Base-by-base conservation (phyloP, 2,329 filamentous ascomycete genomes). In the Tolypocladium cylindrosporum region DNA sequence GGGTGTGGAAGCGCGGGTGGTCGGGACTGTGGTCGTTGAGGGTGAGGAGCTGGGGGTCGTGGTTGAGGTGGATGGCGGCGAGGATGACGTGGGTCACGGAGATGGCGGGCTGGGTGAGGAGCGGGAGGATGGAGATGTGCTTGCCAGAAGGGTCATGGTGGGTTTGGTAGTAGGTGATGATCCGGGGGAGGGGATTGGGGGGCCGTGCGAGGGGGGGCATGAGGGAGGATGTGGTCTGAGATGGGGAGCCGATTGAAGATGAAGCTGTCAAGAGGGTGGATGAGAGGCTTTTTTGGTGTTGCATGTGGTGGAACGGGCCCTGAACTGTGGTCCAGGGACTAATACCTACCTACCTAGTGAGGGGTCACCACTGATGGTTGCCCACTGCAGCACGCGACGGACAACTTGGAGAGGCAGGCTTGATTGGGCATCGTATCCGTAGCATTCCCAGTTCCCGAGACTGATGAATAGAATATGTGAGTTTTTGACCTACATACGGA, bases 41-140 rank as follows among this genome's bases (percentile, higher is more conserved):
- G 0, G 86, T 90, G 64, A 93, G 81, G 59, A 84, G 78, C 10
- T 77, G 78, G 1, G 89, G 84, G 24, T 75, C 73, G 7, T 81
- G 78, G 70, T 94, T 92, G 64, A 97, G 76, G 72, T 97, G 92
- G 60, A 97, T 84, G 14, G 92, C 91, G 7, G 90, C 90, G 54
- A 97, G 75, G 64, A 96, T 92, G 60, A 96, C 79, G 73, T 97
- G 92, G 0, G 92, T 96, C 34, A 82, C 69, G 42, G 77, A 70
- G 61, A 83, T 78, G 58, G 71, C 69, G 6, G 76, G 67, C 53
- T 77, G 71, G 19, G 71, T 75, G 62, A 84, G 68, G 57, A 84
- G 73, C 1, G 80, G 79, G 3, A 83, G 74, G 60, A 82, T 72
- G 4, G 81, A 82, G 61, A 84, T 77, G 60, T 76, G 74, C 8